Percentiles rank a stretch among this genome's conserved stretches.
phyloP scores from a whole-genome alignment of 2,329 filamentous ascomycete genomes.

The Arthroderma uncinatum region DNA sequence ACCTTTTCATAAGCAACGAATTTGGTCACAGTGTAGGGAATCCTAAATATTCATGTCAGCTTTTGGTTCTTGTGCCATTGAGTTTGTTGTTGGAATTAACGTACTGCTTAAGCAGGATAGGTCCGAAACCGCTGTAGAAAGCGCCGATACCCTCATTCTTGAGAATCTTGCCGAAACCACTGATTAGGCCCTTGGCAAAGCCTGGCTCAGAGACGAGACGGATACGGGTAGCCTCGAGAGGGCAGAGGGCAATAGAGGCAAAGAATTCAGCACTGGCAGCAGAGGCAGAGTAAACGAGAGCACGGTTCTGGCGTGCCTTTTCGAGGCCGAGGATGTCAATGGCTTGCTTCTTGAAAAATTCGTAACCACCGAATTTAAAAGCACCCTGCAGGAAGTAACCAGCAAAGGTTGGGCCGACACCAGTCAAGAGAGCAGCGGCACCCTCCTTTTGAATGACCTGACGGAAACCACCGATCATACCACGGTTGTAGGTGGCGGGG shows the following conservation, averaged over 20 bases:
- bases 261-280: conserved; percentile 54
- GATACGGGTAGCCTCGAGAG: conserved; percentile 85
- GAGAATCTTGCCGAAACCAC: conserved; percentile 72
- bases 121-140: conserved; percentile 86
- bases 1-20: conserved; percentile 92
- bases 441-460: conserved; percentile 78
- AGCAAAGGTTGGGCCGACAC: conserved; percentile 72
- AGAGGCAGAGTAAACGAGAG: conserved; percentile 65
- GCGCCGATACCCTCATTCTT: conserved; percentile 72
- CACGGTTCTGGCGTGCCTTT: conserved; percentile 65
- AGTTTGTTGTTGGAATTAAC: conserved; percentile 20
- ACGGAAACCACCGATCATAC: conserved; percentile 74
- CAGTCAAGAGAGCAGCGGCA: conserved; percentile 74
- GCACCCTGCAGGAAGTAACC: conserved; percentile 92
- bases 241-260: conserved; percentile 62
- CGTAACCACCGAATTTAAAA: conserved; percentile 90
- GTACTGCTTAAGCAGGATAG: conserved; percentile 74
- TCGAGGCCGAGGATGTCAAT: conserved; percentile 72
- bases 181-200: conserved; percentile 68
- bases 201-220: conserved; percentile 81
- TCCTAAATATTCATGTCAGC: conserved; percentile 38
- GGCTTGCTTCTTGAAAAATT: conserved; percentile 89
- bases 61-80: not conserved
- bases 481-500: conserved; percentile 76
- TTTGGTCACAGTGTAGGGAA: conserved; percentile 91